These are phyloP conservation scores for Alnus glutinosa DNA, from an alignment of 306 rosid species.

Conservation along the genomic window DNA sequence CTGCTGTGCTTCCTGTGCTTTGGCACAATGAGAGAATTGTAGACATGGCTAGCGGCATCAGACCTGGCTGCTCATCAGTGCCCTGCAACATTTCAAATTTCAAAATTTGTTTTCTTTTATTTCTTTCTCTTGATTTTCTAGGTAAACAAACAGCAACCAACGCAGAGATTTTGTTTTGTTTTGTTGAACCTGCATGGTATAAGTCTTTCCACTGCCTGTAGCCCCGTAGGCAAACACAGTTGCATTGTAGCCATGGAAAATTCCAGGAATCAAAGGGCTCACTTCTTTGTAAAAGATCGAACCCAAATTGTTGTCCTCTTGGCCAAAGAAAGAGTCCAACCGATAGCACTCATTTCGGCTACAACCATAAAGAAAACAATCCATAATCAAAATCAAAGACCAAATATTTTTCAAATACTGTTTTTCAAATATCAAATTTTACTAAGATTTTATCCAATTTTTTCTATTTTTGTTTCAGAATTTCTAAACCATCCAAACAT, in stretches of 20 bases:
- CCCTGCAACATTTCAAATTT: conserved; percentile 53
- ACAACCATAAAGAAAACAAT: conserved; percentile 4
- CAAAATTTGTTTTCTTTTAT: not conserved
- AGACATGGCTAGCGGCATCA: conserved; percentile 77
- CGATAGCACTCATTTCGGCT: conserved; percentile 86
- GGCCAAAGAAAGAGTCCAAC: conserved; percentile 73
- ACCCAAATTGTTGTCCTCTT: conserved; percentile 68
- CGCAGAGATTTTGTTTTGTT: not conserved
- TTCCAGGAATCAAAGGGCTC: conserved; percentile 65
- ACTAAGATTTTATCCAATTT: too few species aligned
- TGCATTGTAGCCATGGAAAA: conserved; percentile 73
- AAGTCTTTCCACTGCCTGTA: conserved; percentile 95
- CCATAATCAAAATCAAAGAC: not conserved
- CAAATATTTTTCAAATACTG: not conserved
- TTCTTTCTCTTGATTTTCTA: not conserved
- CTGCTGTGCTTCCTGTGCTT: conserved; percentile 52
- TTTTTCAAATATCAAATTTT: too few species aligned
- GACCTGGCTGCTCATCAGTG: conserved; percentile 70
- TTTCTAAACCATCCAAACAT: too few species aligned
- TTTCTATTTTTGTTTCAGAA: too few species aligned
- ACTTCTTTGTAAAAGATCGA: conserved; percentile 73
- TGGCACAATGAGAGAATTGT: conserved; percentile 58
- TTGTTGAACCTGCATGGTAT: conserved; percentile 81
- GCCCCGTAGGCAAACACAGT: conserved; percentile 97
- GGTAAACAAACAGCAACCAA: not conserved